These are phyloP conservation scores for Saussurea involucrata DNA, from an alignment of 129 eudicot genomes.

Conservation along the genomic window DNA sequence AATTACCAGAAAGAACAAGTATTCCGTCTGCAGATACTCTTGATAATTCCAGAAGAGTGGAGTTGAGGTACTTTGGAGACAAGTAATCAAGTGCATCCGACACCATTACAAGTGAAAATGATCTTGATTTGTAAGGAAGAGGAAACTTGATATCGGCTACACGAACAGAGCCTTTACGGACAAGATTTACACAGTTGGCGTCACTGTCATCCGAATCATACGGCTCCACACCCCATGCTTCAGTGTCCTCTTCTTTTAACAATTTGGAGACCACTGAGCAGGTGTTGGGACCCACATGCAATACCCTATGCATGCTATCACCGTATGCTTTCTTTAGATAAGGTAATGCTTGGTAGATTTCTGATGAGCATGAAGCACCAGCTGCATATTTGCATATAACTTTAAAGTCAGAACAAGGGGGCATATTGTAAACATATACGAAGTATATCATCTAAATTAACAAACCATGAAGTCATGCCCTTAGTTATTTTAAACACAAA, in stretches of 20 bases:
- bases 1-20: conserved; percentile 75
- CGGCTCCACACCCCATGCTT: conserved; percentile 94
- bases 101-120: conserved; percentile 28
- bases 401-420: neutral
- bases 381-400: conserved; percentile 32
- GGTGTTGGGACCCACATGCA: conserved; percentile 88
- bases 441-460: neutral
- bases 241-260: conserved; percentile 78
- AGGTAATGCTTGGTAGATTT: conserved; percentile 53
- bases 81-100: conserved; percentile 32
- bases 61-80: conserved; percentile 30
- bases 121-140: conserved; percentile 25
- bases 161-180: conserved; percentile 53
- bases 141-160: conserved; percentile 35
- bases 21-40: conserved; percentile 45
- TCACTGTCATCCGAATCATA: conserved; percentile 80
- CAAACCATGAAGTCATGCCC: neutral
- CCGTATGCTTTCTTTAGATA: conserved; percentile 73
- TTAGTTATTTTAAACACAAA: neutral
- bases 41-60: conserved; percentile 26
- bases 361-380: conserved; percentile 66
- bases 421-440: neutral
- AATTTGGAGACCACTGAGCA: conserved; percentile 70
- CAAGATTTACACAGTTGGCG: conserved; percentile 58
- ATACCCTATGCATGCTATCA: conserved; percentile 65